phyloP scores from a whole-genome alignment of 345 rosid genomes.

The Sisymbrium irio region DNA sequence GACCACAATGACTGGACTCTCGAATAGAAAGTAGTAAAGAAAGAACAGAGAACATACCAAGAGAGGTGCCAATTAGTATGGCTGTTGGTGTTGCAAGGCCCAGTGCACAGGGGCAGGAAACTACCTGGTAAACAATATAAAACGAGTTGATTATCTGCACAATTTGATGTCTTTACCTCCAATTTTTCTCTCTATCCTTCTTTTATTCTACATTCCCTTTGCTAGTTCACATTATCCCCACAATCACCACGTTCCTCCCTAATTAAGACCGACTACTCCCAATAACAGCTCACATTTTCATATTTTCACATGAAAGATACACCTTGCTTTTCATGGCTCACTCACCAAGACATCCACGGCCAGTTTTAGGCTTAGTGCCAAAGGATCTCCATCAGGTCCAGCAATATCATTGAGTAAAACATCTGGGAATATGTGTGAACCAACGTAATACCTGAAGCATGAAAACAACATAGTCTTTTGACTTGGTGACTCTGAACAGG shows the following conservation, averaged over 20 bases:
- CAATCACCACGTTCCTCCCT: neutral
- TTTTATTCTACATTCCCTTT: neutral
- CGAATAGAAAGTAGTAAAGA: neutral
- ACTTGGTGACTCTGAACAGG: neutral
- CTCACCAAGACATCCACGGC: slow-evolving; percentile 97
- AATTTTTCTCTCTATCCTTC: neutral
- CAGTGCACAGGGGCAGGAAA: slow-evolving; percentile 95
- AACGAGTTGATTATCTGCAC: neutral
- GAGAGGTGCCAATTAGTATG: slow-evolving; percentile 93
- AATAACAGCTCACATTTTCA: neutral
- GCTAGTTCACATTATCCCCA: neutral
- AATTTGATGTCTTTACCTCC: neutral
- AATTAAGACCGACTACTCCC: neutral
- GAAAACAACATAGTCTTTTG: slow-evolving; percentile 16
- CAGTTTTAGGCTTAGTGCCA: slow-evolving; percentile 91
- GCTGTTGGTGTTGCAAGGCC: slow-evolving; percentile 99
- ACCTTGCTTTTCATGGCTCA: slow-evolving; percentile 19
- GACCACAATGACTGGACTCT: neutral
- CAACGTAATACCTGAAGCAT: slow-evolving; percentile 75
- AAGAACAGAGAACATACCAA: slow-evolving; percentile 49
- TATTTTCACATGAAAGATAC: slow-evolving; percentile 5
- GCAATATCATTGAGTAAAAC: slow-evolving; percentile 95
- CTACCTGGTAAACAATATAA: slow-evolving; percentile 58
- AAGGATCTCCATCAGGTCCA: slow-evolving; percentile 83
- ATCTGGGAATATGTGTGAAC: slow-evolving; percentile 84